phyloP scores from a whole-genome alignment of 73 alveolate species.

The Paramecium sexaurelia region DNA sequence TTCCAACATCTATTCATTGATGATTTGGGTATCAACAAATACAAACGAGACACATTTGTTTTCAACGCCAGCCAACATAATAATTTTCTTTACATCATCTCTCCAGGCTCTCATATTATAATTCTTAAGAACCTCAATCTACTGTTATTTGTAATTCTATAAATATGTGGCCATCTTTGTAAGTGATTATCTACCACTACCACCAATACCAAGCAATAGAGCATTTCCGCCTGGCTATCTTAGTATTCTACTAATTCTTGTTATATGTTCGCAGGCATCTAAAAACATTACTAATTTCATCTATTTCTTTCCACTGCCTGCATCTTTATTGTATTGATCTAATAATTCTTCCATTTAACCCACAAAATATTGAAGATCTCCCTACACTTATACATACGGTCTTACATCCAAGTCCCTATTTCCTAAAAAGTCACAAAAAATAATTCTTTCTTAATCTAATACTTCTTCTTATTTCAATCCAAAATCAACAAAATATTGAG shows the following conservation, averaged over 20 bases:
- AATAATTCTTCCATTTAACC: constrained; percentile 80
- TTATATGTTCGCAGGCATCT: constrained; percentile 99
- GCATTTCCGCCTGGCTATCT: constrained; percentile 99
- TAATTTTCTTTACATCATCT: constrained; percentile 78
- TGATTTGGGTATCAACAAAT: constrained; percentile 83
- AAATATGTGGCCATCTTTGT: constrained; percentile 82
- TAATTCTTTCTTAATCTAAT: constrained; percentile 93
- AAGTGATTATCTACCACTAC: constrained; percentile 85
- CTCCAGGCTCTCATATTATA: constrained; percentile 82
- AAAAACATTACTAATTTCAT: constrained; percentile 99
- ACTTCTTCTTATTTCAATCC: constrained; percentile 82
- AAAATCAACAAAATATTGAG: constrained; percentile 76
- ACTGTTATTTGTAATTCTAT: constrained; percentile 73
- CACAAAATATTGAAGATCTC: constrained; percentile 36
- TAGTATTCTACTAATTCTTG: constrained; percentile 97
- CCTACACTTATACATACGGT: constrained; percentile 53
- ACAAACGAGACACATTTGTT: constrained; percentile 74
- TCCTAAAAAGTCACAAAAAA: constrained; percentile 86
- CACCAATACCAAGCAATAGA: constrained; percentile 96
- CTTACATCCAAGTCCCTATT: constrained; percentile 66
- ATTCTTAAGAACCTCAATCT: constrained; percentile 80
- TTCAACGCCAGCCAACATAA: constrained; percentile 82
- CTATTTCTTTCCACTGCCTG: constrained; percentile 75
- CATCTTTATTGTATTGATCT: constrained; percentile 94
- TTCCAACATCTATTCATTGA: constrained; percentile 85